A percentile compares a stretch with the other conserved stretches of the same genome.
Conservation (phyloP, 1,284 basidiomycete species). For the Cryptococcus neoformans region DNA sequence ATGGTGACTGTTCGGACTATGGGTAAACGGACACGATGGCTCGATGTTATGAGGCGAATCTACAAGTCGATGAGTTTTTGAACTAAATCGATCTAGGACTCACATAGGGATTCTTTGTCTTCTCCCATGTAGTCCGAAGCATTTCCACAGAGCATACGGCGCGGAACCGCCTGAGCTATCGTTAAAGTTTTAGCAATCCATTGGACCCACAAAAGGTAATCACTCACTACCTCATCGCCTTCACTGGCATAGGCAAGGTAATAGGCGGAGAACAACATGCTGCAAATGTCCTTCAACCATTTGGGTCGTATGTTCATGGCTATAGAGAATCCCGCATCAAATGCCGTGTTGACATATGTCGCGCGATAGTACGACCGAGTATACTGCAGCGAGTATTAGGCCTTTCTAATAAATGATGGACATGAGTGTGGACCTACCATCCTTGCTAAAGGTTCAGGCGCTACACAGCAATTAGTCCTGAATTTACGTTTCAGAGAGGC, state of each 20-base stretch:
- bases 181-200: neutral
- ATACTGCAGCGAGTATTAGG: conserved; percentile 58
- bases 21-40: conserved; percentile 60
- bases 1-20: conserved; percentile 74
- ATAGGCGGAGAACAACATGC: conserved; percentile 79
- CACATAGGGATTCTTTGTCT: conserved; percentile 89
- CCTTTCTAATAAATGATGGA: neutral
- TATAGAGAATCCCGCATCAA: conserved; percentile 97
- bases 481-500: neutral
- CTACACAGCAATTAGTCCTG: conserved; percentile 48
- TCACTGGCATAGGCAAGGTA: conserved; percentile 93
- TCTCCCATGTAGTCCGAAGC: conserved; percentile 94
- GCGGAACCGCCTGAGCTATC: conserved; percentile 78
- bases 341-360: conserved; percentile 90
- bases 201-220: neutral
- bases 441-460: conserved; percentile 87
- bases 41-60: conserved; percentile 65
- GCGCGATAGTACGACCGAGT: conserved; percentile 91
- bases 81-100: conserved; percentile 21
- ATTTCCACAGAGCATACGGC: conserved; percentile 95
- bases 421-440: conserved; percentile 58
- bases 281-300: conserved; percentile 84
- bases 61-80: conserved; percentile 34
- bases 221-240: conserved; percentile 82
- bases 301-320: conserved; percentile 90